Conservation (phyloP, 2,329 filamentous ascomycete species). For the Aspergillus uvarum region DNA sequence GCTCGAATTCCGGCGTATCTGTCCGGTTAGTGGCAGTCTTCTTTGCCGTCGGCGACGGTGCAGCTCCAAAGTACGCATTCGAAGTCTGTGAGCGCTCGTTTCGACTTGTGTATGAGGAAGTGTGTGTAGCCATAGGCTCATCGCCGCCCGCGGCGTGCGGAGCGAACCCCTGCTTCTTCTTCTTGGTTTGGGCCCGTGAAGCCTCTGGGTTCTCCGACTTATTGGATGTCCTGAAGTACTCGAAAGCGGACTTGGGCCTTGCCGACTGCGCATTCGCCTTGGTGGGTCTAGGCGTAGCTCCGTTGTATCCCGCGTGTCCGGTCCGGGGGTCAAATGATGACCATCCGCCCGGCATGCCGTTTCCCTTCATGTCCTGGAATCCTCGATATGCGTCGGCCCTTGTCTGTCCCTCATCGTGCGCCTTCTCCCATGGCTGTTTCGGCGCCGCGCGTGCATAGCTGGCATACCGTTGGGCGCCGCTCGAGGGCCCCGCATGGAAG, state of each 20-base stretch:
- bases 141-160: conserved; percentile 61
- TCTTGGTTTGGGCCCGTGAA: conserved; percentile 43
- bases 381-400: conserved; percentile 47
- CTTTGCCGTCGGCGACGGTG: conserved; percentile 43
- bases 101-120: conserved; percentile 50
- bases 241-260: conserved; percentile 42
- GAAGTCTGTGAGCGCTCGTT: conserved; percentile 35
- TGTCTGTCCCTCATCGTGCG: conserved; percentile 41
- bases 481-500: conserved; percentile 34
- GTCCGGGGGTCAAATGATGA: conserved; percentile 42
- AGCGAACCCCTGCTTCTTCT: conserved; percentile 58
- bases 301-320: conserved; percentile 27
- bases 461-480: conserved; percentile 42
- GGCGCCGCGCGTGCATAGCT: conserved; percentile 42
- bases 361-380: conserved; percentile 47
- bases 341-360: conserved; percentile 31
- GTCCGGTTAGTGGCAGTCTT: conserved; percentile 33
- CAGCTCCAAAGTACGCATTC: conserved; percentile 38
- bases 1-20: conserved; percentile 47
- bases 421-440: conserved; percentile 39
- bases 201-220: conserved; percentile 36
- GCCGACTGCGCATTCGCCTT: conserved; percentile 25
- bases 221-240: conserved; percentile 35
- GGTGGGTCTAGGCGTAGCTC: conserved; percentile 23
- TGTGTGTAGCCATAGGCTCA: conserved; percentile 56